Evolutionary conservation across 148 eudicot genomes (phyloP).

Genomic region (Vaccinium corymbosum): DNA sequence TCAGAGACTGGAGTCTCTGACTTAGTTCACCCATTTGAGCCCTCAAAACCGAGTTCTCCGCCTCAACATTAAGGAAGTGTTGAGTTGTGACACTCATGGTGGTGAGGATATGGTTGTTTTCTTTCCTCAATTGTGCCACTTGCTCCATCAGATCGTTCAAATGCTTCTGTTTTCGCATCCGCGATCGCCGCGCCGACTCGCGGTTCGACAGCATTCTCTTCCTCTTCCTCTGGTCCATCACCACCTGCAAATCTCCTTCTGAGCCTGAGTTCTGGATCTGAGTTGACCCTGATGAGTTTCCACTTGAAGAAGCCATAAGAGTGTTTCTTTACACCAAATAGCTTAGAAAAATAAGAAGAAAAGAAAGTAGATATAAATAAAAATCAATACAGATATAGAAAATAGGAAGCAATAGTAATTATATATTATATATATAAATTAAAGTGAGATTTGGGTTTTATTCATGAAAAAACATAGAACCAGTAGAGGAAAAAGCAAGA

Average conservation of each 20-base stretch:
- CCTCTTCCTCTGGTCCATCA: slow-evolving; percentile 61
- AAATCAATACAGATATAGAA: neutral
- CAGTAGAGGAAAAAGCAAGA: slow-evolving; percentile 69
- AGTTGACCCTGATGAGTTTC: slow-evolving; percentile 36
- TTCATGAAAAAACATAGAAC: slow-evolving; percentile 73
- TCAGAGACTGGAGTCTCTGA: slow-evolving; percentile 61
- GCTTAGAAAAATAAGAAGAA: neutral
- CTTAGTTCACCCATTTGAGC: slow-evolving; percentile 62
- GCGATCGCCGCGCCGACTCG: slow-evolving; percentile 45
- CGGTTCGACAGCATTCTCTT: slow-evolving; percentile 60
- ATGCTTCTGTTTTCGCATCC: slow-evolving; percentile 45
- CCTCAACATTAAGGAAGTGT: slow-evolving; percentile 44
- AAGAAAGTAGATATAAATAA: too few relatives aligned
- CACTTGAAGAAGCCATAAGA: slow-evolving; percentile 49
- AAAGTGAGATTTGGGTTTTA: neutral
- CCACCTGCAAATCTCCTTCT: slow-evolving; percentile 44
- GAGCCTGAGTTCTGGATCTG: slow-evolving; percentile 44
- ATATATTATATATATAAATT: neutral
- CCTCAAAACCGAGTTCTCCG: slow-evolving; percentile 59
- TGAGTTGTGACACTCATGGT: slow-evolving; percentile 35
- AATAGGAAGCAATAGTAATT: neutral
- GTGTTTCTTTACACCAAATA: neutral
- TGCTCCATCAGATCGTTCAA: slow-evolving; percentile 36
- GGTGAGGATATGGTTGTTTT: slow-evolving; percentile 41
- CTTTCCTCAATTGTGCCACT: slow-evolving; percentile 34